Evolutionary conservation across 208 protist genomes (phyloP).

Genomic region (Leishmania guyanensis): DNA sequence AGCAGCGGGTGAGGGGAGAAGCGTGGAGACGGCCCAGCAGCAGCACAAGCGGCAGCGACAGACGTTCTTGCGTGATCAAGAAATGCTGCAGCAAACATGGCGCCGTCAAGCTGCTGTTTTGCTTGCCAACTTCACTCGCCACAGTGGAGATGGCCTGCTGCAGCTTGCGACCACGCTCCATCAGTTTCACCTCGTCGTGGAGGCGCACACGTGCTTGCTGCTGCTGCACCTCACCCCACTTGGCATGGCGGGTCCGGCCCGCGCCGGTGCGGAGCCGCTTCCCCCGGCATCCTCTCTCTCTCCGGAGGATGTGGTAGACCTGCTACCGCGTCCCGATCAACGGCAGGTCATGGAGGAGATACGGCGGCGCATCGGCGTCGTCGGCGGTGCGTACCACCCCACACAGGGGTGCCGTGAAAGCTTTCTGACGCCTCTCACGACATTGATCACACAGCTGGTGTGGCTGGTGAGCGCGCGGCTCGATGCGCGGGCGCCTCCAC

Average conservation of each 20-base stretch:
- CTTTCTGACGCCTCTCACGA: constrained; percentile 72
- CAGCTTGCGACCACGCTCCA: constrained; percentile 47
- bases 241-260: constrained; percentile 25
- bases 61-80: constrained; percentile 19
- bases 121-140: constrained; percentile 66
- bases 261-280: constrained; percentile 27
- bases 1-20: too few relatives aligned
- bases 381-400: constrained; percentile 70
- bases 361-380: constrained; percentile 47
- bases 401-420: constrained; percentile 41
- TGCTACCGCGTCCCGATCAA: constrained; percentile 46
- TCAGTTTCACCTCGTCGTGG: constrained; percentile 43
- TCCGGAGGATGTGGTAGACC: constrained; percentile 16
- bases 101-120: constrained; percentile 58
- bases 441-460: constrained; percentile 66
- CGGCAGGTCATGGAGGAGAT: constrained; percentile 54
- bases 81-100: constrained; percentile 39
- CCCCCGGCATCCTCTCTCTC: constrained; percentile 10
- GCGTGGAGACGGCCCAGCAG: neutral
- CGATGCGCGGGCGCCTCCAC: constrained; percentile 31
- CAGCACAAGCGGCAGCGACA: neutral
- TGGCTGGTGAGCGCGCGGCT: constrained; percentile 45
- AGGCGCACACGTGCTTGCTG: constrained; percentile 78
- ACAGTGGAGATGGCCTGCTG: constrained; percentile 59
- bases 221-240: constrained; percentile 55